A percentile compares a stretch with the other conserved stretches of the same genome.
These are phyloP conservation scores for Pyricularia sp. DNA, from an alignment of 2,329 filamentous ascomycete species.

Conservation along the genomic window DNA sequence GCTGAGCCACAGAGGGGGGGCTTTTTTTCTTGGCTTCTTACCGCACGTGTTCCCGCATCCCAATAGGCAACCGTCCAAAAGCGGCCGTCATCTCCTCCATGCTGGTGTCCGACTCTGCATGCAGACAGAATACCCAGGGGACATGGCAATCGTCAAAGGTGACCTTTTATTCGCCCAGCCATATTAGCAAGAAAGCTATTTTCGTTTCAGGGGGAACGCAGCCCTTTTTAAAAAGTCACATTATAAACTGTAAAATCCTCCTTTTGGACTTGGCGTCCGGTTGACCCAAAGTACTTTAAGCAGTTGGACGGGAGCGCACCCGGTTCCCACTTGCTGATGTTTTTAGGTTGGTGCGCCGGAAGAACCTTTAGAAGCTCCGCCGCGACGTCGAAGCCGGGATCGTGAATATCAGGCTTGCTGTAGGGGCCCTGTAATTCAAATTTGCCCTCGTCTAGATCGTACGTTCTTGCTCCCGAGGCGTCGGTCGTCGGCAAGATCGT, in stretches of 20 bases:
- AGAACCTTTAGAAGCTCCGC: not conserved
- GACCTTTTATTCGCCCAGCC: not conserved
- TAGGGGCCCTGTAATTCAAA: not conserved
- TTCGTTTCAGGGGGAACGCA: not conserved
- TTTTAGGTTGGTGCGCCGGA: not conserved
- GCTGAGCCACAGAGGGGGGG: not conserved
- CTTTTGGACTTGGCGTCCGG: not conserved
- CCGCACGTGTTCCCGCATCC: slow-evolving; percentile 3
- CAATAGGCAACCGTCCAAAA: slow-evolving; percentile 2
- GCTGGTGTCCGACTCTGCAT: not conserved
- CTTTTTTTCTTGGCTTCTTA: not conserved
- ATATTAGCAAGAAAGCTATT: not conserved
- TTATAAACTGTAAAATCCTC: not conserved
- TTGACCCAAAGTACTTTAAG: not conserved
- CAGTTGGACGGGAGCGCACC: not conserved
- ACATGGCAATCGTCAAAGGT: slow-evolving; percentile 1
- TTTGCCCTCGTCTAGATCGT: not conserved
- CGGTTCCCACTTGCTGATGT: not conserved
- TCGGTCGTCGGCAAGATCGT: not conserved
- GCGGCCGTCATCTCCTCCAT: slow-evolving; percentile 1
- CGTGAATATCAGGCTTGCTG: not conserved
- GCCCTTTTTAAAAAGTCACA: not conserved
- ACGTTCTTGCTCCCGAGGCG: not conserved
- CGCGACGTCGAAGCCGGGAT: not conserved
- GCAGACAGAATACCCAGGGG: slow-evolving; percentile 4